phyloP scores from a whole-genome alignment of 2,329 filamentous ascomycete genomes.

The Phialophora tarda region DNA sequence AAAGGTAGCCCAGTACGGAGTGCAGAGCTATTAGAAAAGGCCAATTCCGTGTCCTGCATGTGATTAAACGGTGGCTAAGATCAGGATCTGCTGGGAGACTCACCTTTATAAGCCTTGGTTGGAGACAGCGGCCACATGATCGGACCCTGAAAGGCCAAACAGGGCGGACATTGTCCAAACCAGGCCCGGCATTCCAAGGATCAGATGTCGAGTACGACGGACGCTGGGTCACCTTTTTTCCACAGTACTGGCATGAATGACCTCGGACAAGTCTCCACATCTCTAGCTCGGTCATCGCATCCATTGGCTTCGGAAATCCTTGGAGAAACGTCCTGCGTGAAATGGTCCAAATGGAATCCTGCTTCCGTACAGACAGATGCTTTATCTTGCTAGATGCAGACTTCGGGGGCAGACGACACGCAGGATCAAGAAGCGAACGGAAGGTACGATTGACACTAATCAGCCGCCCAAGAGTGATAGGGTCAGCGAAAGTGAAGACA shows the following conservation, averaged over 20 bases:
- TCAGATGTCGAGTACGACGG: conserved; percentile 40
- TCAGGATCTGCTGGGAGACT: conserved; percentile 36
- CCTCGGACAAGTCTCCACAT: conserved; percentile 77
- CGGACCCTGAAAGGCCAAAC: conserved; percentile 75
- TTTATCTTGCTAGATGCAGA: conserved; percentile 44
- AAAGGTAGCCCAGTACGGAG: conserved; percentile 73
- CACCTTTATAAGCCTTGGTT: conserved; percentile 69
- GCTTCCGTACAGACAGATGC: conserved; percentile 52
- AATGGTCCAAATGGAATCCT: conserved; percentile 72
- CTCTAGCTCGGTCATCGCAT: conserved; percentile 68
- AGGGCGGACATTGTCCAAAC: conserved; percentile 63
- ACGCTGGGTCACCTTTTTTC: conserved; percentile 44
- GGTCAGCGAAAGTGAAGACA: conserved; percentile 70
- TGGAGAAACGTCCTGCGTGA: conserved; percentile 70
- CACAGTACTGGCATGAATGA: conserved; percentile 71
- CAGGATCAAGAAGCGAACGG: conserved; percentile 63
- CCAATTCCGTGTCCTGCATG: conserved; percentile 71
- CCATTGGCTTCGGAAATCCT: conserved; percentile 71
- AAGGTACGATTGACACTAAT: conserved; percentile 72
- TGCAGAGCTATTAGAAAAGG: conserved; percentile 67
- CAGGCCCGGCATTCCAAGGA: conserved; percentile 66
- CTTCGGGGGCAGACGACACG: conserved; percentile 45
- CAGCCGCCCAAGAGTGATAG: conserved; percentile 67
- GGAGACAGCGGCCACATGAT: conserved; percentile 70
- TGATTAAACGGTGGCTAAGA: conserved; percentile 38